Evolutionary conservation across 2,329 filamentous ascomycete species (phyloP), one percentile per base, ranked within the genome.

Genomic region (Aspergillus sp.): DNA sequence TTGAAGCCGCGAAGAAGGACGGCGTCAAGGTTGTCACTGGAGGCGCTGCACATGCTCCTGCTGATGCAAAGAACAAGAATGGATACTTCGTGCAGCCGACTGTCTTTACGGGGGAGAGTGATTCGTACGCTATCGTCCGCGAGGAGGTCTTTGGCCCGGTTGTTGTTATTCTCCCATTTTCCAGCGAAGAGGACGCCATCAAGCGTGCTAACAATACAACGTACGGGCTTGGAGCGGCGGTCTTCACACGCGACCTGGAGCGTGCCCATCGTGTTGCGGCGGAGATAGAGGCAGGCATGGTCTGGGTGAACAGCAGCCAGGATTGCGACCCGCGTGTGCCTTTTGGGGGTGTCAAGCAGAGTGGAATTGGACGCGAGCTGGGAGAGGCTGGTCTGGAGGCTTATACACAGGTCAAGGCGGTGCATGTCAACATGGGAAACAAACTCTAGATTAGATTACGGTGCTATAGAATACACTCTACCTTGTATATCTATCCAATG

Each of bases 351-450:
- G 75, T 78, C 17, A 78, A 78, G 66, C 75, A 78, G 64, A 77
- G 74, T 54, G 77, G 77, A 18, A 78, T 85, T 67, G 82, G 83
- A 0, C 68, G 81, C 18, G 78, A 84, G 59, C 62, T 77, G 56
- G 74, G 75, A 5, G 72, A 76, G 61, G 75, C 74, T 52, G 75
- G 75, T 4, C 52, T 77, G 48, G 73, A 75, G 34, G 74, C 72
- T 13, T 77, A 76, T 57, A 67, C 62, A 9, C 74, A 76, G 63
- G 63, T 71, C 5, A 76, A 76, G 66, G 69, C 74, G 22, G 70
- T 77, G 13, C 74, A 77, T 65, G 71, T 77, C 5, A 77, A 77
- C 48, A 65, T 77, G 71, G 74, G 74, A 0, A 68, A 60, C 39
- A 71, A 57, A 51, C 60, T 76, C 24, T 61, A 50, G 17, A 32